Base-by-base conservation (phyloP, 139 green algal genomes). In the Trebouxia sp. region DNA sequence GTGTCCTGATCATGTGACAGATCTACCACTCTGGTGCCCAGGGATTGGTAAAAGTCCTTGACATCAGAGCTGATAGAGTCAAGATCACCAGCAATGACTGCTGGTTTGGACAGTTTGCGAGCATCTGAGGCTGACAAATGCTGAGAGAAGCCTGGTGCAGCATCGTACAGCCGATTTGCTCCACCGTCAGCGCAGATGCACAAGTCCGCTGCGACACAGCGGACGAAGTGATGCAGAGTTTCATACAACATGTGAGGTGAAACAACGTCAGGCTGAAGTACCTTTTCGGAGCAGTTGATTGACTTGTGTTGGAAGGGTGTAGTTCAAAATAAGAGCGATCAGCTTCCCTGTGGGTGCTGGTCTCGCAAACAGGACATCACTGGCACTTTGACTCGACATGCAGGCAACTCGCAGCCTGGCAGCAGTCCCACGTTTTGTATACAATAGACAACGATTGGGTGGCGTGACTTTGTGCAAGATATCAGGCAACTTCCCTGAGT, bases 131-230 rank as follows among this genome's bases (percentile, higher is more conserved):
- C n/a, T 20, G 48, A 26, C 35, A 78, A 28, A 9, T 48, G 43
- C 8, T 22, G 35, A 22, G 26, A n/a, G 28, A 77, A 82, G 24
- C 50, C 32, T 30, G 92, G 90, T 20, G 97, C 72, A 67, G 93
- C 78, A 58, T 98, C 92, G 70, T 93, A 93, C 66, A 99, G 85
- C 14, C 92, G 84, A 87, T 99, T 99, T 43, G 91, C 91, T 8
- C 96, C 96, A 26, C 96, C 96, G 82, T 99, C 96, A 9, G 95
- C 96, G 77, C 93, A 98, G 5, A 99, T 81, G 1, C 87, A 83
- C 8, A 92, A 79, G 0, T 65, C 55, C 3, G 90, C 94, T 95
- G 91, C 79, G 56, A 3, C 35, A 58, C 10, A 30, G 32, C 22
- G 22, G 26, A 1, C 30, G 11, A n/a, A n/a, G n/a, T n/a, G n/a